Base-by-base conservation (phyloP, 139 green algal species). In the Deuterostichococcus epilithicus region DNA sequence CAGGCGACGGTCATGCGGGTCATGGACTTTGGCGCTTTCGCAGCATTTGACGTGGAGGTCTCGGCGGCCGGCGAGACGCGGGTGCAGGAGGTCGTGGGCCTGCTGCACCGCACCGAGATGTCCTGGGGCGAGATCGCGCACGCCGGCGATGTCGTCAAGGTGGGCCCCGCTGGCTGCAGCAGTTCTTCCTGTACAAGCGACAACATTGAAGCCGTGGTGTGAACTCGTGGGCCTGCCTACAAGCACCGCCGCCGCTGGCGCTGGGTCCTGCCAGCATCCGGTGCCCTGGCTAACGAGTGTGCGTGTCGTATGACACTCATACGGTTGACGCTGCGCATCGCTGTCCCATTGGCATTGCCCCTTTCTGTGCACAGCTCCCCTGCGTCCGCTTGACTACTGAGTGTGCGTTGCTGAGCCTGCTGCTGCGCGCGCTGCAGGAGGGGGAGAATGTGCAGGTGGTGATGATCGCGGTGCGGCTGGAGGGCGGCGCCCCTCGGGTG, bases 21-120 rank as follows among this genome's bases (percentile, higher is more conserved):
- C 52, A 6, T 72, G 76, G 45, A 39, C 6, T 84, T 85, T 80
- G 80, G 80, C 69, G 52, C 70, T 38, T 85, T 85, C 72, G 71
- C 84, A 28, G 80, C 80, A 13, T 85, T 85, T 39, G 26, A 35
- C 20, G 37, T 80, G 25, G 25, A 70, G 15, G 39, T 70, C 26
- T 20, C 70, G 0, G 6, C 68, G 20, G 66, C 8, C 10, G 42
- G 42, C 42, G 42, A 13, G 42, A 13, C 8, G n/a, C 44, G 34
- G 1, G 44, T 75, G 65, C 3, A 36, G 66, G 66, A n/a, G 33
- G 25, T 84, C 66, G n/a, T 84, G 37, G 80, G 77, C 18, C 68
- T 84, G 58, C 70, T 84, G 37, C 78, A 84, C 65, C 33, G 38
- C 34, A 74, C 18, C 28, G 77, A 84, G 74, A 22, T 84, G 34